phyloP scores from a whole-genome alignment of 2,329 filamentous ascomycete genomes.

The Colletotrichum simmondsii region DNA sequence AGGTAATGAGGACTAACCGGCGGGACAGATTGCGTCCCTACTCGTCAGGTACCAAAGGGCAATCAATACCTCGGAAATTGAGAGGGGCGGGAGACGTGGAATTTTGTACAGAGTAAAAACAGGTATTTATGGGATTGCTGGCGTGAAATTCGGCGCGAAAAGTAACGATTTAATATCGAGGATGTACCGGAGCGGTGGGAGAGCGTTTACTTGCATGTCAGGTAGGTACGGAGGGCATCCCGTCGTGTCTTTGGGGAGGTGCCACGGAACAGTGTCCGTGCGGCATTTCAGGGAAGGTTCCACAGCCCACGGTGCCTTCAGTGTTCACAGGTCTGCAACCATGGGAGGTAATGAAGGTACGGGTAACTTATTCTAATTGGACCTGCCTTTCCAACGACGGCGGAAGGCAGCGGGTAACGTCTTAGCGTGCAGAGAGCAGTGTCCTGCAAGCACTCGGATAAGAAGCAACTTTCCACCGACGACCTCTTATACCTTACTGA shows the following conservation, averaged over 20 bases:
- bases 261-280: background rate
- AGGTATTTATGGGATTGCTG: background rate
- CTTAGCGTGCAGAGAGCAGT: background rate
- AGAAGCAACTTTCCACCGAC: background rate
- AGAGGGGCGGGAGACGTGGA: background rate
- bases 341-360: background rate
- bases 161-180: background rate
- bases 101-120: background rate
- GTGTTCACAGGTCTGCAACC: too few relatives aligned
- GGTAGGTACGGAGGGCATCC: background rate
- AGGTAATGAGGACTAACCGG: background rate
- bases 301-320: too few relatives aligned
- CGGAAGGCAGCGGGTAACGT: background rate
- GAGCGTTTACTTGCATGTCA: background rate
- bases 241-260: background rate
- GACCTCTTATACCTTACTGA: background rate
- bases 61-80: background rate
- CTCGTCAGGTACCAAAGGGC: background rate
- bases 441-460: background rate
- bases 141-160: background rate
- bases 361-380: too few relatives aligned
- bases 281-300: too few relatives aligned
- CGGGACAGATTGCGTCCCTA: too few relatives aligned
- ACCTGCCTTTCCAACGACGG: background rate
- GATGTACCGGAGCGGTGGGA: background rate